Base-by-base conservation (phyloP, 208 protist genomes). In the Blastocrithidia nonstop region DNA sequence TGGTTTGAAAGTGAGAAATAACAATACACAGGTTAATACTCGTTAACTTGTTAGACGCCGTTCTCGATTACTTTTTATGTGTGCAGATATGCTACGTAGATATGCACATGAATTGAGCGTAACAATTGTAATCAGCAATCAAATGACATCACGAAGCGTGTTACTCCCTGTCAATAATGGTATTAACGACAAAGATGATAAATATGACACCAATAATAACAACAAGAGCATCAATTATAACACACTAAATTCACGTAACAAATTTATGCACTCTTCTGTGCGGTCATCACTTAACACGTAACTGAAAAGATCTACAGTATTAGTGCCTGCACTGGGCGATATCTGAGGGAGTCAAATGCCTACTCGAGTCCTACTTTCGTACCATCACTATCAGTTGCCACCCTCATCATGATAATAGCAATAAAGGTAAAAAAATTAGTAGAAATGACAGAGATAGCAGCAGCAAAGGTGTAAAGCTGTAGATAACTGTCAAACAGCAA, bases 61-160 rank as follows among this genome's bases (percentile, higher is more conserved):
- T 2, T 56, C 57, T 17, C 71, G 72, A 3, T 45, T 91, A 17
- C 35, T 89, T 2, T 78, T 75, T 29, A 54, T 62, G 9, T 74
- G 73, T 26, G 73, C 63, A 16, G 61, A 79, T 29, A 31, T 61
- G 6, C 43, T 94, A 43, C 66, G 69, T 28, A 3, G 56, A 2
- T 24, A 74, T 15, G 87, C 87, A 0, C 38, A 51, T 5, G 26
- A 42, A 20, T 47, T 54, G 17, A 33, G 62, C 1, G 20, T 88
- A 4, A 66, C 78, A 11, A 54, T 95, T 11, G 57, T 91, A 3
- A 72, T 82, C 6, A 86, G 60, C n/a, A 95, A 95, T 48, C 87
- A 95, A 39, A 61, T 93, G 27, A 90, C 86, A 2, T 32, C 23
- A 16, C 40, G 40, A 6, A 5, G 15, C 4, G 23, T 45, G 23